Evolutionary conservation across 2,329 filamentous ascomycete species (phyloP).

Genomic region (Tolypocladium sp.): DNA sequence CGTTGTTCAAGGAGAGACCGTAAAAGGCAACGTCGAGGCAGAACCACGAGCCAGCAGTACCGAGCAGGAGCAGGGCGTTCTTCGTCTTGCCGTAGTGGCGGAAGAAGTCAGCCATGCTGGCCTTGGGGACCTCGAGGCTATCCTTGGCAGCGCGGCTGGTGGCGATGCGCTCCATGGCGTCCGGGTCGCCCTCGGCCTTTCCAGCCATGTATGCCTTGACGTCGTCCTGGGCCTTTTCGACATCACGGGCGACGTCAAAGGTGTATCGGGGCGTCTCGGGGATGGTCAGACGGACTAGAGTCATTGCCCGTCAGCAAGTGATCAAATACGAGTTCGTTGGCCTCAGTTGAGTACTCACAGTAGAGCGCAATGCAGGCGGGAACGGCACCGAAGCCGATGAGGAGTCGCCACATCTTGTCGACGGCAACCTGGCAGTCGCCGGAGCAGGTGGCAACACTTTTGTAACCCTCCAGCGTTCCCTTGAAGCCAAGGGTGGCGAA

Average conservation of each 20-base stretch:
- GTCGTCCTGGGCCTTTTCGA: constrained; percentile 65
- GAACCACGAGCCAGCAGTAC: constrained; percentile 82
- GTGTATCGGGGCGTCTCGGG: constrained; percentile 85
- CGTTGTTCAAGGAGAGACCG: constrained; percentile 67
- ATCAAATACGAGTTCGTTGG: background rate
- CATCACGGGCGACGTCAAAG: constrained; percentile 68
- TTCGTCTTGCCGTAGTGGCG: constrained; percentile 61
- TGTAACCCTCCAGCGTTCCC: constrained; percentile 44
- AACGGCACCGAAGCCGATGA: constrained; percentile 74
- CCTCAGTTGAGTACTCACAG: constrained; percentile 28
- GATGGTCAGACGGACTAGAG: constrained; percentile 58
- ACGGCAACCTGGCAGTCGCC: constrained; percentile 36
- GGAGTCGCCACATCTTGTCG: constrained; percentile 79
- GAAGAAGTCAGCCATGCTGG: constrained; percentile 63
- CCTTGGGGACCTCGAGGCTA: constrained; percentile 56
- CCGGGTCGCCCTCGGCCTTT: constrained; percentile 50
- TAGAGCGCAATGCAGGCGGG: constrained; percentile 76
- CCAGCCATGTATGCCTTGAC: constrained; percentile 66
- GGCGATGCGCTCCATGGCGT: constrained; percentile 56
- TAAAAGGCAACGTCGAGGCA: constrained; percentile 57
- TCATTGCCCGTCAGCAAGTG: background rate
- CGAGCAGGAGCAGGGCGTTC: constrained; percentile 63
- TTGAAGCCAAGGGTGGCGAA: constrained; percentile 68
- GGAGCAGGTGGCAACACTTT: constrained; percentile 43
- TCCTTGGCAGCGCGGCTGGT: constrained; percentile 43